phyloP scores from a whole-genome alignment of 2,329 filamentous ascomycete species.

The Penicillium sp. region DNA sequence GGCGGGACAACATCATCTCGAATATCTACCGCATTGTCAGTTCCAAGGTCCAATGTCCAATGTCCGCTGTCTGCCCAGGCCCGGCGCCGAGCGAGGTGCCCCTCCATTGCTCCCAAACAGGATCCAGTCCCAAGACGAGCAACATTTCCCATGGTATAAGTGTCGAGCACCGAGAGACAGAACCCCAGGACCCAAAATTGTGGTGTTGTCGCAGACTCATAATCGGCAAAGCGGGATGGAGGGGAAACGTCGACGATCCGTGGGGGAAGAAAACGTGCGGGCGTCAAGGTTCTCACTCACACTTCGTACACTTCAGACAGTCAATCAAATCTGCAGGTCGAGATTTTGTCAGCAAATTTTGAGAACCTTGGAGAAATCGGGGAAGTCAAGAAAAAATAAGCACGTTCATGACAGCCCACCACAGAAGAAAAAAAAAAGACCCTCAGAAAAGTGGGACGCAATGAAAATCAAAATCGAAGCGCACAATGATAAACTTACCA shows the following conservation, averaged over 20 bases:
- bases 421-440: conserved; percentile 21
- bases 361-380: conserved; percentile 29
- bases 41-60: conserved; percentile 3
- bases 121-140: not conserved
- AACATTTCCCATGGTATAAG: not conserved
- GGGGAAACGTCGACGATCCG: conserved; percentile 11
- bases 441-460: conserved; percentile 12
- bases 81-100: not conserved
- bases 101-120: not conserved
- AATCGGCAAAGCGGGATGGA: conserved; percentile 5
- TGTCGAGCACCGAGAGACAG: not conserved
- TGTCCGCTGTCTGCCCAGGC: not conserved
- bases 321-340: conserved; percentile 14
- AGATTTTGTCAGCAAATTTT: conserved; percentile 17
- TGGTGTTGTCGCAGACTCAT: not conserved
- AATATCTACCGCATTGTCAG: conserved; percentile 21
- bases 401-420: conserved; percentile 27
- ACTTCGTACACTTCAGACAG: conserved; percentile 25
- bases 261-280: not conserved
- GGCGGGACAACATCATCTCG: conserved; percentile 74
- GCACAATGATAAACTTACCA: conserved; percentile 9
- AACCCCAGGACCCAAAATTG: not conserved
- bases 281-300: conserved; percentile 24
- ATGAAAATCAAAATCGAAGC: conserved; percentile 4
- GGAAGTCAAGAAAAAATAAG: not conserved